Conservation (phyloP, 73 alveolate species). For the Tetrahymena malaccensis region DNA sequence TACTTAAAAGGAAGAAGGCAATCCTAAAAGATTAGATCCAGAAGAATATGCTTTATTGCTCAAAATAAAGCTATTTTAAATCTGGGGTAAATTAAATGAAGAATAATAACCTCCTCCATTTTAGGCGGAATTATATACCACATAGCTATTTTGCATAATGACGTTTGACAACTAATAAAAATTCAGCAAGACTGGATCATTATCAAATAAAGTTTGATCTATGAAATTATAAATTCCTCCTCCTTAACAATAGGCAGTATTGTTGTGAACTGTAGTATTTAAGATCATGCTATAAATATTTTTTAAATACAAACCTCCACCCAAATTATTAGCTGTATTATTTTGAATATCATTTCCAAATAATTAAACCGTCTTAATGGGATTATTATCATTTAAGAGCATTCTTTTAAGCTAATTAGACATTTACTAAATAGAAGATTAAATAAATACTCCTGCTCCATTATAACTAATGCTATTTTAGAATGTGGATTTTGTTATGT, state of each 20-base stretch:
- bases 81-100: background rate
- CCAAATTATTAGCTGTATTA: background rate
- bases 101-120: background rate
- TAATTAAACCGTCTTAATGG: background rate
- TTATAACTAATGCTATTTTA: background rate
- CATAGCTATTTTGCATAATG: background rate
- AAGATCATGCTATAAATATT: background rate
- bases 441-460: background rate
- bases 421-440: background rate
- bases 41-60: background rate
- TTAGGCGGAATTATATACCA: background rate
- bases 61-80: background rate
- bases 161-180: background rate
- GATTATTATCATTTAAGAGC: background rate
- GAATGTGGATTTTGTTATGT: background rate
- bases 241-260: background rate
- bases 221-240: background rate
- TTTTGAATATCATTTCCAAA: background rate
- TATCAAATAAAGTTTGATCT: too few relatives aligned
- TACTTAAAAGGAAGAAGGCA: background rate
- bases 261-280: background rate
- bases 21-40: background rate
- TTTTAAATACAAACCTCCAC: background rate
- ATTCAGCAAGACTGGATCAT: background rate
- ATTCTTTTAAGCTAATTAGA: background rate